These are phyloP conservation scores for Agapanthus africanus DNA, from an alignment of 106 monocot genomes.

Conservation along the genomic window DNA sequence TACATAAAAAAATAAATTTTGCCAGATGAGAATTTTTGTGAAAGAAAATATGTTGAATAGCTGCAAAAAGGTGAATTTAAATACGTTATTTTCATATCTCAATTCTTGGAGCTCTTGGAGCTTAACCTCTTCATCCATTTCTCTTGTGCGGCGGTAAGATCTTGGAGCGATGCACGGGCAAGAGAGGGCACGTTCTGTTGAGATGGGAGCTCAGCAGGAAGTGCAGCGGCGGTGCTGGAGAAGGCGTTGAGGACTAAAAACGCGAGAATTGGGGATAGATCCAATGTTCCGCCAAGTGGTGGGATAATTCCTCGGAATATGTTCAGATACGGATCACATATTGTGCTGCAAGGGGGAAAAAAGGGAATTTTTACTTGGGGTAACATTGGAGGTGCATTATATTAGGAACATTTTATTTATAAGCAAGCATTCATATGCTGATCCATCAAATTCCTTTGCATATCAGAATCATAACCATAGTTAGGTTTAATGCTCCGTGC, in stretches of 20 bases:
- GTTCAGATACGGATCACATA: slow-evolving; percentile 95
- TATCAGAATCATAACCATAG: no score
- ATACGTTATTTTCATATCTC: background rate
- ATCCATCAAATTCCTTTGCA: no score
- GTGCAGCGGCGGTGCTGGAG: slow-evolving; percentile 81
- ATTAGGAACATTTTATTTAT: no score
- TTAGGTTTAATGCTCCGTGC: no score
- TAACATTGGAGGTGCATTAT: no score
- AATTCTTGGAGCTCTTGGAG: slow-evolving; percentile 13
- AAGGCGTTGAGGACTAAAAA: slow-evolving; percentile 81
- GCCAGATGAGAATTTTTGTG: background rate
- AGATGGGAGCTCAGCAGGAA: slow-evolving; percentile 83
- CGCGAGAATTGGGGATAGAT: slow-evolving; percentile 90
- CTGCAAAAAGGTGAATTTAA: background rate
- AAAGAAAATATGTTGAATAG: background rate
- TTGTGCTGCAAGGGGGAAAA: slow-evolving; percentile 45
- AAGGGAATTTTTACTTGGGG: no score
- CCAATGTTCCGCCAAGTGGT: slow-evolving; percentile 78
- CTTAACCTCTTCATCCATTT: slow-evolving; percentile 72
- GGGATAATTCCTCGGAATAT: slow-evolving; percentile 97
- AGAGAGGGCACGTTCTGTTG: slow-evolving; percentile 14
- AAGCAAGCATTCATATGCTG: no score
- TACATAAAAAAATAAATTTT: background rate
- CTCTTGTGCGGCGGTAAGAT: slow-evolving; percentile 40
- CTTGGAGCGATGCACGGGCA: slow-evolving; percentile 7